Conservation (phyloP, 1,139 yeast species). For the Ogataea hybrid region DNA sequence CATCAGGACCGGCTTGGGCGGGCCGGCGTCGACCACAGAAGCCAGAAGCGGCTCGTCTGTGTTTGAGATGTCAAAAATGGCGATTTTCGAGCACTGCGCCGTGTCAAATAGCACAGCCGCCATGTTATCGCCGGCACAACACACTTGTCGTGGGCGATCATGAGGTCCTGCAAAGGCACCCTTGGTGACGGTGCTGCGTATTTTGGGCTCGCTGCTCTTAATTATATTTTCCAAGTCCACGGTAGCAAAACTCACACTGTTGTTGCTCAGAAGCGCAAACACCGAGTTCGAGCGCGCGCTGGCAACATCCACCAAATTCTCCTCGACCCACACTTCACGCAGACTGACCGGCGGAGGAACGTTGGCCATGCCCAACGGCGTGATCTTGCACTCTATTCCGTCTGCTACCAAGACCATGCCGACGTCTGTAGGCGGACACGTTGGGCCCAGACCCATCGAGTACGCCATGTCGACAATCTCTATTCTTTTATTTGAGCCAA, state of each 20-base stretch:
- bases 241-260: slow-evolving; percentile 39
- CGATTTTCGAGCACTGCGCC: slow-evolving; percentile 45
- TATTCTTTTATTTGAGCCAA: slow-evolving; percentile 52
- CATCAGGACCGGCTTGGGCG: slow-evolving; percentile 51
- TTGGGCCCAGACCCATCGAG: slow-evolving; percentile 66
- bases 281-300: slow-evolving; percentile 57
- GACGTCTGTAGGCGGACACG: slow-evolving; percentile 60
- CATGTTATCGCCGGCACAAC: slow-evolving; percentile 49
- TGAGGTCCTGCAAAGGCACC: slow-evolving; percentile 37
- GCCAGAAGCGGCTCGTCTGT: slow-evolving; percentile 41
- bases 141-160: slow-evolving; percentile 62
- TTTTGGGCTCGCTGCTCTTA: slow-evolving; percentile 44
- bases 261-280: slow-evolving; percentile 56
- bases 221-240: slow-evolving; percentile 37
- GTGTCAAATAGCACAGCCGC: slow-evolving; percentile 61
- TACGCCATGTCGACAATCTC: slow-evolving; percentile 71
- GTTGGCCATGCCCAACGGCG: slow-evolving; percentile 82
- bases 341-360: slow-evolving; percentile 94
- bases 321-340: slow-evolving; percentile 57
- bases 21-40: slow-evolving; percentile 42
- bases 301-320: slow-evolving; percentile 62
- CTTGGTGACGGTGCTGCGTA: slow-evolving; percentile 38
- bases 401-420: slow-evolving; percentile 85
- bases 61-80: slow-evolving; percentile 46
- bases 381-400: slow-evolving; percentile 67